phyloP scores from a whole-genome alignment of 306 rosid genomes.

The Glycyrrhiza uralensis region DNA sequence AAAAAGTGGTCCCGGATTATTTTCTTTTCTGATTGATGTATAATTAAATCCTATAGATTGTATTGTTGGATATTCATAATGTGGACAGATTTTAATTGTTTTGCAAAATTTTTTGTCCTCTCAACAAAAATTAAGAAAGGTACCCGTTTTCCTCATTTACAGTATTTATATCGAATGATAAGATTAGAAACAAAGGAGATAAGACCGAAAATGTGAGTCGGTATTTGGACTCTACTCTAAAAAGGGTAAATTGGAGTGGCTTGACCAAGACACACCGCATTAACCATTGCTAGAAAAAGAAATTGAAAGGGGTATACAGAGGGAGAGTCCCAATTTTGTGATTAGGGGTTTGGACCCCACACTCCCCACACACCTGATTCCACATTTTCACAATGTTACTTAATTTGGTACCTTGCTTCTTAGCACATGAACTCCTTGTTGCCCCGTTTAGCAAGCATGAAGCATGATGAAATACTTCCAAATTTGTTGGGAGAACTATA shows the following conservation, averaged over 20 bases:
- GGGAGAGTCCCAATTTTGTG: slow-evolving; percentile 7
- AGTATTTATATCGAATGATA: neutral
- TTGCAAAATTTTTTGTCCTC: neutral
- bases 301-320: neutral
- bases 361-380: neutral
- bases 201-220: slow-evolving; percentile 1
- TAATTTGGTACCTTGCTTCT: slow-evolving; percentile 14
- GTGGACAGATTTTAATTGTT: no score
- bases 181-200: neutral
- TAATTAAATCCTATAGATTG: no score
- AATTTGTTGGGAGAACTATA: slow-evolving; percentile 10
- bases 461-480: slow-evolving; percentile 23
- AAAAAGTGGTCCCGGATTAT: no score
- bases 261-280: neutral
- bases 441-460: neutral
- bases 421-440: neutral
- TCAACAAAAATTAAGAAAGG: neutral
- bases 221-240: neutral
- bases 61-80: no score
- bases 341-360: slow-evolving; percentile 14
- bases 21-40: no score
- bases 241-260: neutral
- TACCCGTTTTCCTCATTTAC: neutral
- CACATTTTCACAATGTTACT: neutral
- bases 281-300: neutral